Conservation (phyloP, 2,329 filamentous ascomycete genomes). For the Penicillium nordicum region DNA sequence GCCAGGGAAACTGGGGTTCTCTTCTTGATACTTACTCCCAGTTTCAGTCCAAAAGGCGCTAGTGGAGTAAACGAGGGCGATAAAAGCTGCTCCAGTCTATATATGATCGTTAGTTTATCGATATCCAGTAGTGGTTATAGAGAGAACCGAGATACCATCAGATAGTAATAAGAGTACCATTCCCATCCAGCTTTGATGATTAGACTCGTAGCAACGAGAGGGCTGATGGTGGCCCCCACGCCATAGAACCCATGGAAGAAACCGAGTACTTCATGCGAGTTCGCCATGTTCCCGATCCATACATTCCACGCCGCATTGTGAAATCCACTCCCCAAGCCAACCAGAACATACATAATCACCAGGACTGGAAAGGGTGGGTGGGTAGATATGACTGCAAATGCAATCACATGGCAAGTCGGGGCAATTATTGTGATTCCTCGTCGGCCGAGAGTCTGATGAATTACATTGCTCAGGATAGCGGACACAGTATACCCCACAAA, state of each 20-base stretch:
- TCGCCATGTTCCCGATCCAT: slow-evolving; percentile 67
- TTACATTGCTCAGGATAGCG: slow-evolving; percentile 43
- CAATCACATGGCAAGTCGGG: slow-evolving; percentile 29
- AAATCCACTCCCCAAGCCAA: slow-evolving; percentile 38
- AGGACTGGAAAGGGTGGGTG: slow-evolving; percentile 38
- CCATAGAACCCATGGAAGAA: slow-evolving; percentile 71
- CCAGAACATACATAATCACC: slow-evolving; percentile 34
- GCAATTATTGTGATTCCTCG: slow-evolving; percentile 67
- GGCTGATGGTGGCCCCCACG: slow-evolving; percentile 47
- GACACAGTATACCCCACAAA: slow-evolving; percentile 49
- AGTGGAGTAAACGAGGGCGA: slow-evolving; percentile 15
- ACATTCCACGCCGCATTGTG: slow-evolving; percentile 56
- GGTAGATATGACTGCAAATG: slow-evolving; percentile 28
- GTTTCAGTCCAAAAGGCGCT: slow-evolving; percentile 21
- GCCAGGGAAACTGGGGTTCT: slow-evolving; percentile 13
- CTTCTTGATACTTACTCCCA: slow-evolving; percentile 18
- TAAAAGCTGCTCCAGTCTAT: slow-evolving; percentile 16
- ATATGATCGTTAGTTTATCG: not conserved
- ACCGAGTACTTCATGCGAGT: slow-evolving; percentile 69
- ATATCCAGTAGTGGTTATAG: not conserved
- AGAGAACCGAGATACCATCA: slow-evolving; percentile 10
- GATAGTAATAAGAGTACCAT: slow-evolving; percentile 19
- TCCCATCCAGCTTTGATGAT: slow-evolving; percentile 52
- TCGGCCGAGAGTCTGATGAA: slow-evolving; percentile 56
- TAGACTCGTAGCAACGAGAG: slow-evolving; percentile 68